phyloP scores from a whole-genome alignment of 1,284 basidiomycete genomes.

The Anthracocystis walkeri region DNA sequence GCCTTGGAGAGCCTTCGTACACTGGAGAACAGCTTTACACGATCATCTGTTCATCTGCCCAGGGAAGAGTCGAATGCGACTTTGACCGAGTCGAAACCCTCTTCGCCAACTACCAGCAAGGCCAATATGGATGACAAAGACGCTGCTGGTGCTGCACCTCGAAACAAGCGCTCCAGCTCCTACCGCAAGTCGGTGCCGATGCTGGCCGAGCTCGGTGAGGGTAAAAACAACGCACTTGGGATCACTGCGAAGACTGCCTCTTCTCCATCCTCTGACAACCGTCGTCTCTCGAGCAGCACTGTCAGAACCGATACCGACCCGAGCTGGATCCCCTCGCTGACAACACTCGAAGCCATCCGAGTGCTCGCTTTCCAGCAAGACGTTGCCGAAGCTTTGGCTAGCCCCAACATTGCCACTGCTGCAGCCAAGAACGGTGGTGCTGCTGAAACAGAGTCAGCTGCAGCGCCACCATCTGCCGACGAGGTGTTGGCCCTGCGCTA shows the following conservation, averaged over 20 bases:
- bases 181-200: slow-evolving; percentile 39
- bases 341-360: slow-evolving; percentile 39
- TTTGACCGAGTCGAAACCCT: slow-evolving; percentile 7
- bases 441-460: neutral
- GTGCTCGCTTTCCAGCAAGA: slow-evolving; percentile 35
- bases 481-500: slow-evolving; percentile 31
- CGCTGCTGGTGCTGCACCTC: neutral
- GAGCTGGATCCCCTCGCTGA: slow-evolving; percentile 36
- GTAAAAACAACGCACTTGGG: slow-evolving; percentile 4
- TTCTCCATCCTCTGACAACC: neutral
- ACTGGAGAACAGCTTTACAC: slow-evolving; percentile 22
- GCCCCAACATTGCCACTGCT: neutral
- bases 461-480: neutral
- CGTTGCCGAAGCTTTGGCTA: neutral
- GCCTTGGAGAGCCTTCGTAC: slow-evolving; percentile 32
- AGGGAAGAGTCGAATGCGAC: slow-evolving; percentile 1
- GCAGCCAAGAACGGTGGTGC: neutral
- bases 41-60: slow-evolving; percentile 6
- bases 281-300: slow-evolving; percentile 8
- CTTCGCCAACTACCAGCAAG: slow-evolving; percentile 12
- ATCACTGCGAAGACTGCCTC: neutral
- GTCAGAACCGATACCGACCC: slow-evolving; percentile 3
- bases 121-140: neutral
- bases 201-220: slow-evolving; percentile 7
- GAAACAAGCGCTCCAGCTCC: slow-evolving; percentile 24